A percentile compares a stretch with the other conserved stretches of the same genome.
Conservation (phyloP, 225 moss, liverwort and hornwort genomes). For the Climacium dendroides region DNA sequence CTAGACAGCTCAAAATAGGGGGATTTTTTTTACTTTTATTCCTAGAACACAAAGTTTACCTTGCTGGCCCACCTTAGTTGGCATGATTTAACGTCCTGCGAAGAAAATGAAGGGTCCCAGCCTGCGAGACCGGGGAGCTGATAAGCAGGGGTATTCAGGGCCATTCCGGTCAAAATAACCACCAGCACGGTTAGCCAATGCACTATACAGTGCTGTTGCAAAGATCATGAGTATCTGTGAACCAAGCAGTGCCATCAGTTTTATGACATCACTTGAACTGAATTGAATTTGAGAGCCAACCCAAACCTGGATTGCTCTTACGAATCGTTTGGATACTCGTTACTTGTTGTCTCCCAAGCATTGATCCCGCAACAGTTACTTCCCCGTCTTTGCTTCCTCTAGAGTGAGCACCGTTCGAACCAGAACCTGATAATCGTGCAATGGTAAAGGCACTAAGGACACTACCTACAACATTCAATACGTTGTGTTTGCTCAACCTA, state of each 20-base stretch:
- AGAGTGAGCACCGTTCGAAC: background rate
- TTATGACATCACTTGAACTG: conserved; percentile 3
- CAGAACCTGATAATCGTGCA: conserved; percentile 5
- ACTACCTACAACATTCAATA: conserved; percentile 11
- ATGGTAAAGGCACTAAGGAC: conserved; percentile 10
- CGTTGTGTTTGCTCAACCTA: conserved; percentile 5
- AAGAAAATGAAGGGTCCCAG: background rate
- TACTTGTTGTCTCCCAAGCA: conserved; percentile 37
- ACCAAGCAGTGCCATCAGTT: background rate
- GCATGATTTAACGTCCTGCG: too few relatives aligned
- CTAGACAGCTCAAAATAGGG: too few relatives aligned
- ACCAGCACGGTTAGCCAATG: background rate
- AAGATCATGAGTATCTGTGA: background rate
- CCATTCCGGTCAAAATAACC: background rate
- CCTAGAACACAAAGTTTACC: too few relatives aligned
- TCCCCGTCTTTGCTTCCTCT: conserved; percentile 2
- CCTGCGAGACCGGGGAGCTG: background rate
- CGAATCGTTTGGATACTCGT: conserved; percentile 28
- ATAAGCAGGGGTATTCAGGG: background rate
- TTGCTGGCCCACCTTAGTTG: too few relatives aligned
- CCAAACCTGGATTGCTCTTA: conserved; percentile 44
- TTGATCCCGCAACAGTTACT: conserved; percentile 18
- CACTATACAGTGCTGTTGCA: background rate
- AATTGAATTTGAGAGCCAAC: conserved; percentile 27
- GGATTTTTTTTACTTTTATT: too few relatives aligned